phyloP scores from a whole-genome alignment of 352 stramenopile species.

The Phytophthora capsici region DNA sequence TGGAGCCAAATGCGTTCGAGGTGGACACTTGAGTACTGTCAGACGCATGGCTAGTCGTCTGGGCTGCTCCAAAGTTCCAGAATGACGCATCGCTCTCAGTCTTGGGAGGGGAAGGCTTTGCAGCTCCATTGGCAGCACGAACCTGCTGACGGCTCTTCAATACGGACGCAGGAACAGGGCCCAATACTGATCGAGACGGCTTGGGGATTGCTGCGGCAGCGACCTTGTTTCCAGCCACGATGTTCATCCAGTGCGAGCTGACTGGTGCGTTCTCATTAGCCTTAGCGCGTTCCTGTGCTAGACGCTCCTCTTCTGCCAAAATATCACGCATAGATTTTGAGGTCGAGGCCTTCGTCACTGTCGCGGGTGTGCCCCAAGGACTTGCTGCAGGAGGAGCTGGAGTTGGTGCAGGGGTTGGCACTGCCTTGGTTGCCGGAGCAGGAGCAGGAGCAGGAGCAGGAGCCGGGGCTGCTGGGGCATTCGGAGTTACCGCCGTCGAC shows the following conservation, averaged over 20 bases:
- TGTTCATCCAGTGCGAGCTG: constrained; percentile 86
- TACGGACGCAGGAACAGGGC: constrained; percentile 80
- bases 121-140: constrained; percentile 46
- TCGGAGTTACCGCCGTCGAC: constrained; percentile 26
- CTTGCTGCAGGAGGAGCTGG: constrained; percentile 34
- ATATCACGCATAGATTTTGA: constrained; percentile 83
- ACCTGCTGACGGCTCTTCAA: constrained; percentile 77
- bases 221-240: constrained; percentile 75
- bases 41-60: constrained; percentile 27
- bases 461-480: constrained; percentile 4
- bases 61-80: constrained; percentile 83
- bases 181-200: constrained; percentile 56
- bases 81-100: constrained; percentile 76
- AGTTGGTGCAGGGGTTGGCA: constrained; percentile 16
- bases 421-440: constrained; percentile 10
- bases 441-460: no score
- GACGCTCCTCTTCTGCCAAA: constrained; percentile 79
- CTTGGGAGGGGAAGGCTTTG: constrained; percentile 48
- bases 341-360: constrained; percentile 31
- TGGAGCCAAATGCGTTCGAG: constrained; percentile 60
- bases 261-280: constrained; percentile 42
- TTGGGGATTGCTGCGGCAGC: constrained; percentile 57
- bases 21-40: constrained; percentile 16
- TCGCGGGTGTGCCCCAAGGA: constrained; percentile 57
- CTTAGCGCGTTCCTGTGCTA: constrained; percentile 72